Base-by-base conservation (phyloP, 148 eudicot genomes). In the Dysphania ambrosioides region DNA sequence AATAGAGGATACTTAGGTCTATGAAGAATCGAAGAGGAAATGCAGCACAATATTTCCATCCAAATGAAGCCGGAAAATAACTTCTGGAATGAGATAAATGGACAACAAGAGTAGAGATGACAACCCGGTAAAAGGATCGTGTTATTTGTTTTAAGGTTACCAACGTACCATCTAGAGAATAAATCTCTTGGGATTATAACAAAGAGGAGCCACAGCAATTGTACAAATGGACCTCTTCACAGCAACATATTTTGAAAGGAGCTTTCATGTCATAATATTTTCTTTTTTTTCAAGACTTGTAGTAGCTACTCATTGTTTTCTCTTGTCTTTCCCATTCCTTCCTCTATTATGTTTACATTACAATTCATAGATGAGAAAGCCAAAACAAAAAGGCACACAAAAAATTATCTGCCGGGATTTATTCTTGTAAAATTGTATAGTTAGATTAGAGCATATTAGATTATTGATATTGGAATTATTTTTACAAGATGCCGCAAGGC, bases 151-250 rank as follows among this genome's bases (percentile, higher is more conserved):
- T 11, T 44, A 44, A 5, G 35, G 41, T 30, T 26, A 29, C 27
- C 34, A 61, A 5, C n/a, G n/a, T n/a, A n/a, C 12, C n/a, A 18
- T 56, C 36, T 26, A 62, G 41, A 40, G 29, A 10, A 53, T 49
- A n/a, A 75, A 24, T 7, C 27, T 13, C 18, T 8, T 18, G 5
- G 62, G 60, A 1, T 66, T 64, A 61, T 64, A 75, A 40, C 21
- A 57, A 56, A 64, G 76, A 76, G 75, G 75, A 77, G 80, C 78
- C 60, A 77, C 23, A 42, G 68, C 7, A 81, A 81, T 62, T 81
- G 83, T 81, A 81, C 75, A 81, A 68, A 51, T 62, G 75, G 78
- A 36, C 55, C 71, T 77, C 47, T 53, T 36, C 68, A 24, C 19
- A 51, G 21, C 19, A 34, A 42, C 15, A 44, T 18, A 72, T 76